Percentiles rank a stretch among this genome's conserved stretches.
Evolutionary conservation across 2,329 filamentous ascomycete species (phyloP).

Genomic region (Ascochyta fabae): DNA sequence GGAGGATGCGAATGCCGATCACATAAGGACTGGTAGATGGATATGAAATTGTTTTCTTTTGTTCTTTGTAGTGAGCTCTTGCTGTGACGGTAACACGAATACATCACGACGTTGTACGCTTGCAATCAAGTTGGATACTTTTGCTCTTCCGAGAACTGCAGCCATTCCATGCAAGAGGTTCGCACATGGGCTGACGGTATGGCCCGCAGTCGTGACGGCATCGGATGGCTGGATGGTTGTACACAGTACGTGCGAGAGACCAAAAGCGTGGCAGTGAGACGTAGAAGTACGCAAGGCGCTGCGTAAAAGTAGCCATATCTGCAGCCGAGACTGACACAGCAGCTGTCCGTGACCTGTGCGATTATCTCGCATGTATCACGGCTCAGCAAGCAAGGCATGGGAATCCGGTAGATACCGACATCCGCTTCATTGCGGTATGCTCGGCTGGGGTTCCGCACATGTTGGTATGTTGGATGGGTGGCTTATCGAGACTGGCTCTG

Average conservation of each 20-base stretch:
- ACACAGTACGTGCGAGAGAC: slow-evolving; percentile 10
- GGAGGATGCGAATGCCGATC: background rate
- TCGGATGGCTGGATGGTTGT: background rate
- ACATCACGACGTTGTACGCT: too few species aligned
- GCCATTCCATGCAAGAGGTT: too few species aligned
- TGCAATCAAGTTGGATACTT: too few species aligned
- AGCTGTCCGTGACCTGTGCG: slow-evolving; percentile 13
- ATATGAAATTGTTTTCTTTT: background rate
- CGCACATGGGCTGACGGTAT: background rate
- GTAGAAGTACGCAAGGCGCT: slow-evolving; percentile 1
- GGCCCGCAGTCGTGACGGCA: background rate
- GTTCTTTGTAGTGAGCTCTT: background rate
- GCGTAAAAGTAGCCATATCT: slow-evolving; percentile 12
- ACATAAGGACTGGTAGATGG: background rate
- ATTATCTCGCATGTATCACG: slow-evolving; percentile 11
- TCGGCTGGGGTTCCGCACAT: slow-evolving; percentile 5
- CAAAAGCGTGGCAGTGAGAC: slow-evolving; percentile 11
- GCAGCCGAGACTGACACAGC: slow-evolving; percentile 12
- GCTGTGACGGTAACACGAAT: too few species aligned
- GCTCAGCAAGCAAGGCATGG: slow-evolving; percentile 9
- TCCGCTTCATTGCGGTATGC: slow-evolving; percentile 3
- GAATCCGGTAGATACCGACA: slow-evolving; percentile 3
- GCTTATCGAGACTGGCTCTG: slow-evolving; percentile 2
- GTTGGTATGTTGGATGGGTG: slow-evolving; percentile 7
- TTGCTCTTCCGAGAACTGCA: too few species aligned